Evolutionary conservation across 495 filamentous ascomycete species (phyloP), one percentile per base, ranked within the genome.

Genomic region (Oleoguttula mirabilis): DNA sequence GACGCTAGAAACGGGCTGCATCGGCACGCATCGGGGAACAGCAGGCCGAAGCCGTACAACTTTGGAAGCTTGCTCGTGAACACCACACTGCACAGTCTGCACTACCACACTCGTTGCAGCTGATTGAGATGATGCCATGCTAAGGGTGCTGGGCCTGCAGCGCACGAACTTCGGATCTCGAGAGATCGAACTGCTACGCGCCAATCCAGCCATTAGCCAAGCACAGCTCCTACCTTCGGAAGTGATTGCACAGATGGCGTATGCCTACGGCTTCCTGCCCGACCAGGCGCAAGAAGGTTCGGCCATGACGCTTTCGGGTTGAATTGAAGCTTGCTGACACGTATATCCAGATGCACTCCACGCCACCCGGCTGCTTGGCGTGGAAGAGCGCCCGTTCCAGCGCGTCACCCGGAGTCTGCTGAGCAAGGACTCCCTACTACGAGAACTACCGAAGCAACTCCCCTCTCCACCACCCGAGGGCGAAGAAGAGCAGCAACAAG

Each of bases 371-470:
- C 84, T 94, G 17, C 73, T 96, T 24, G 79, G 78, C 51, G 81
- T 95, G 50, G 90, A 98, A 70, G 82, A 92, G 56, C 86, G 85
- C 39, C 85, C 86, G 2, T 95, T 88, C 73, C 82, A 84, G 60
- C 84, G 88, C 36, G 75, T 98, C 38, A 79, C 81, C 8, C 85
- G 85, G 63, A 78, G 83, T 31, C 73, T 94, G 10, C 65, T 80
- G 20, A 69, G 74, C 22, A 69, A 82, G 4, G 68, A 77, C 36
- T 73, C 77, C 2, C 65, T 83, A 21, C 61, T 73, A 14, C 21
- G 40, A 39, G 63, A 66, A 7, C 67, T 68, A 24, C 64, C 65
- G 22, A 67, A 67, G 15, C 73, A 79, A 21, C 75, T 73, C 2
- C 75, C 73, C 31, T 83, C 80, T 11, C 81, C 84, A 32, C 78